Conservation (phyloP, 805 yeast genomes). For the Pichia deserticola region DNA sequence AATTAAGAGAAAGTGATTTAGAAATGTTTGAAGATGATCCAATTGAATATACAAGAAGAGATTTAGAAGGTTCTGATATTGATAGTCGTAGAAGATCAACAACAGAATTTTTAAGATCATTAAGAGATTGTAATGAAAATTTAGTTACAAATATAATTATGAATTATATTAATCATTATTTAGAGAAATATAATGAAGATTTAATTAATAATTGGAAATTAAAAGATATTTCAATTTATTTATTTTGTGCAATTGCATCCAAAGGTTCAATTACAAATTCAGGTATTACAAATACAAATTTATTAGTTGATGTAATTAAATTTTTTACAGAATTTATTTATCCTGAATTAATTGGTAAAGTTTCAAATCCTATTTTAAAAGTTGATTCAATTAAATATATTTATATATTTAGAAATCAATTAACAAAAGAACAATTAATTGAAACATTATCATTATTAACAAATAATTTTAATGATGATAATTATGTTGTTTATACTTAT, state of each 20-base stretch:
- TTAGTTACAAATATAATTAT: slow-evolving; percentile 68
- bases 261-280: slow-evolving; percentile 75
- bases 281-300: slow-evolving; percentile 83
- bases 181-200: slow-evolving; percentile 41
- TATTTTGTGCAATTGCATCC: slow-evolving; percentile 85
- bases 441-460: slow-evolving; percentile 76
- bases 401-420: slow-evolving; percentile 83
- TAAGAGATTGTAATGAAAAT: slow-evolving; percentile 71
- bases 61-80: slow-evolving; percentile 89
- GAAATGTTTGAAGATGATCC: slow-evolving; percentile 97
- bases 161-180: slow-evolving; percentile 61
- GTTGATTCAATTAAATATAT: slow-evolving; percentile 93
- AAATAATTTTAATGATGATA: slow-evolving; percentile 53
- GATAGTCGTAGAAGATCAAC: slow-evolving; percentile 90
- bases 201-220: slow-evolving; percentile 65
- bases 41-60: slow-evolving; percentile 83
- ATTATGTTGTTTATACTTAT: slow-evolving; percentile 85
- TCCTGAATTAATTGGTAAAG: slow-evolving; percentile 58
- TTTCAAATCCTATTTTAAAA: slow-evolving; percentile 67
- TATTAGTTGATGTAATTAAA: slow-evolving; percentile 75
- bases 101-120: slow-evolving; percentile 84
- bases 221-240: slow-evolving; percentile 79
- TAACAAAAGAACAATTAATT: slow-evolving; percentile 74
- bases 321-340: slow-evolving; percentile 80
- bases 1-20: slow-evolving; percentile 79